Base-by-base conservation (phyloP, 371 early-diverging fungal genomes). In the Apophysomyces trapeziformis region DNA sequence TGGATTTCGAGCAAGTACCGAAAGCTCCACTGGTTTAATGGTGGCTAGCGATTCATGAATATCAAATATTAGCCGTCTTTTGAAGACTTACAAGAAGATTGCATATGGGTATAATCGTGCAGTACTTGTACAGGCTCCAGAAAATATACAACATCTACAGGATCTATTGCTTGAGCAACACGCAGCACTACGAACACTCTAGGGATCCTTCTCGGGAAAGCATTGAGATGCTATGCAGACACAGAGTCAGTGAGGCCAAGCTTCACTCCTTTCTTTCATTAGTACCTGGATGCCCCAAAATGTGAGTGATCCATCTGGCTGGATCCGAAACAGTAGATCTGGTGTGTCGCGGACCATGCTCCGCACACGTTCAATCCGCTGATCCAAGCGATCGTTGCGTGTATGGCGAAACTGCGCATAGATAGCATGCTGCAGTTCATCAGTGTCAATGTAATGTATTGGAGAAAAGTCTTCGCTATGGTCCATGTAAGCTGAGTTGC, bases 261-360 rank as follows among this genome's bases (percentile, higher is more conserved):
- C 32, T 26, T 26, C 32, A 2, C 32, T 26, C 32, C 32, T 26
- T 26, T 26, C 32, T 62, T 60, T 37, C 6, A 58, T 7, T 0
- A 44, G 39, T 75, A 89, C 92, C 82, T 91, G 90, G 14, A 95
- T 78, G 2, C 94, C 94, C 94, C 93, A 95, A 18, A 94, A 84
- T 1, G 84, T 79, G 69, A 93, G 74, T 2, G 92, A 85, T 0
- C 94, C 92, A 70, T 92, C 90, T 7, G 74, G 67, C 43, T 88
- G 83, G 35, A 93, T 76, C 41, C 88, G 85, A 67, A 93, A 90
- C 16, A 94, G 71, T 62, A 94, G 77, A 68, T 93, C 94, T 0
- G 93, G 89, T n/a, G 92, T 91, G 43, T 92, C 93, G 56, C 79
- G 81, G 11, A 90, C 70, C 38, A 90, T 67, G 35, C 88, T 90